phyloP scores from a whole-genome alignment of 768 basidiomycete species.

The Tulasnella sp. region DNA sequence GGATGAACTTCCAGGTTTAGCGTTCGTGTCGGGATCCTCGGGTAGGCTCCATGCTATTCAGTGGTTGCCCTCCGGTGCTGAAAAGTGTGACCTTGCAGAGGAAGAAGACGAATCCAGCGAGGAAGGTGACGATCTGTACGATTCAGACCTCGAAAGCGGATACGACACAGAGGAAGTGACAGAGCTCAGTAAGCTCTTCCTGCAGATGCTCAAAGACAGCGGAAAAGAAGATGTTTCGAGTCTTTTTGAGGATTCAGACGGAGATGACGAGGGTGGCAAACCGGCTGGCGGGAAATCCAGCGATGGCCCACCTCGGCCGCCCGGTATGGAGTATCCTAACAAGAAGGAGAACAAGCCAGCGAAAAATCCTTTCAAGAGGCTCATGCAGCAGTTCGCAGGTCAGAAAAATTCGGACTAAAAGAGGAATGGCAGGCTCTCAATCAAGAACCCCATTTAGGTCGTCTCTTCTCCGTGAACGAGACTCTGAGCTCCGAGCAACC shows the following conservation, averaged over 20 bases:
- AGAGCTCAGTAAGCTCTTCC: slow-evolving; percentile 48
- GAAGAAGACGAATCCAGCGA: slow-evolving; percentile 30
- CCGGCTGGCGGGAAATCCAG: slow-evolving; percentile 41
- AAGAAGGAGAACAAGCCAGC: slow-evolving; percentile 37
- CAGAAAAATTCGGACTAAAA: neutral
- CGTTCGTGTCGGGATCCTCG: slow-evolving; percentile 30
- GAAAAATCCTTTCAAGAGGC: no score
- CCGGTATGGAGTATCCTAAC: slow-evolving; percentile 25
- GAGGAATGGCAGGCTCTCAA: neutral
- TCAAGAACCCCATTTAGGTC: neutral
- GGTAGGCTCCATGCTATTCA: neutral
- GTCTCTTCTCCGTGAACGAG: slow-evolving; percentile 17
- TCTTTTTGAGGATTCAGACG: slow-evolving; percentile 7
- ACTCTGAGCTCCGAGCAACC: slow-evolving; percentile 12
- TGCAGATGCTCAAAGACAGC: slow-evolving; percentile 48
- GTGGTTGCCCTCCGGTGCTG: no score
- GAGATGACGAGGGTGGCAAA: neutral
- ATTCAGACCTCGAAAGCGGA: slow-evolving; percentile 33
- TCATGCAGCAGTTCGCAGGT: no score
- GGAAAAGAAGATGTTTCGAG: neutral
- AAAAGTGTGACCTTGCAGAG: neutral
- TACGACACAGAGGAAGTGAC: slow-evolving; percentile 68
- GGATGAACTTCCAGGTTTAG: slow-evolving; percentile 26
- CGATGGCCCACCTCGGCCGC: slow-evolving; percentile 43
- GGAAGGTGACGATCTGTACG: slow-evolving; percentile 32